Base-by-base conservation (phyloP, 2,329 filamentous ascomycete species). In the Penicillium glabrum region DNA sequence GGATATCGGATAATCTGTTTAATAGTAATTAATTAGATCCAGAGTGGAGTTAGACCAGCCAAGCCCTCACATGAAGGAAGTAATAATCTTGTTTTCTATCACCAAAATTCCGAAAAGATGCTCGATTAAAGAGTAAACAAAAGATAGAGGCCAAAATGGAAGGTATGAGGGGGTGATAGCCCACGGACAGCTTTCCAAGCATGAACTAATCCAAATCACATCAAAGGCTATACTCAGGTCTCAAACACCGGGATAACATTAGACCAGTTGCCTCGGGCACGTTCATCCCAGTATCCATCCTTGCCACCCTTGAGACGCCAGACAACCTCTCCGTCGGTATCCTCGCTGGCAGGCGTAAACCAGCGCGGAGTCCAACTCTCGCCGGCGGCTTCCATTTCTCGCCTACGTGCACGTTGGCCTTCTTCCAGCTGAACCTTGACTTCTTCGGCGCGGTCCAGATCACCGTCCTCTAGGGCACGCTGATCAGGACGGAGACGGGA, bases 201-300 rank as follows among this genome's bases (percentile, higher is more conserved):
- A 37, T 48, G 19, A 51, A 29, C 16, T 21, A 14, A 31, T 43
- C 48, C 3, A 24, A 23, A 43, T 11, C 13, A 33, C 33, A 19
- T 51, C 19, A 39, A 29, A 23, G 6, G 19, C 39, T 23, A 41
- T 23, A 23, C n/a, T 43, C n/a, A 51, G 13, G 33, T 29, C 57
- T 80, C 73, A 69, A 87, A 84, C 47, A 88, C 81, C 53, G 82
- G 77, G 56, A 79, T 73, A 41, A 86, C 79, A 7, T 79, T 80
- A 9, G 74, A 74, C 91, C 90, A 96, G 54, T 79, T 79, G 1
- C 87, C 87, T 61, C 79, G 84, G 3, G 80, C 82, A 59, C 93
- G 84, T 75, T 91, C 88, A 70, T 96, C 93, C 95, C 95, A 99
- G 76, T 99, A 99, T 9, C 91, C 88, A 19, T 96, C 91, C 75